These are phyloP conservation scores for Blastobotrys serpentis DNA, from an alignment of 1,139 yeast species.

Conservation along the genomic window DNA sequence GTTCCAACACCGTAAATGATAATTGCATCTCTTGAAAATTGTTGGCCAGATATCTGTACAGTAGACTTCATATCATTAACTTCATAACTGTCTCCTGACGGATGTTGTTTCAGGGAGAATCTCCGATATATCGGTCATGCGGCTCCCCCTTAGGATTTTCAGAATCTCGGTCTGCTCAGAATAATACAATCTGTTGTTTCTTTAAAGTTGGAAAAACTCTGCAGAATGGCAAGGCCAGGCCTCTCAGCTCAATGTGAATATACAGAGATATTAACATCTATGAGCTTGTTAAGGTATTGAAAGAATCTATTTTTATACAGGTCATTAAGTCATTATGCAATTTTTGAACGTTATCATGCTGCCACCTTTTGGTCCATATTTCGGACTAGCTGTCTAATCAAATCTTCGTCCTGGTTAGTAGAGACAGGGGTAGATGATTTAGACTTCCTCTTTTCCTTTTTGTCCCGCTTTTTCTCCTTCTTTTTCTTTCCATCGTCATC, in stretches of 20 bases:
- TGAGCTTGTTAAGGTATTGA: too few species aligned
- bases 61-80: not conserved
- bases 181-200: too few species aligned
- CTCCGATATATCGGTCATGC: not conserved
- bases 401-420: conserved; percentile 17
- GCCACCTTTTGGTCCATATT: conserved; percentile 16
- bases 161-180: too few species aligned
- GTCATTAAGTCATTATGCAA: conserved; percentile 5
- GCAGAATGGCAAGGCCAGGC: too few species aligned
- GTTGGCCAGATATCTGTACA: conserved; percentile 21
- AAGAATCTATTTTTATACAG: conserved; percentile 1
- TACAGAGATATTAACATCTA: too few species aligned
- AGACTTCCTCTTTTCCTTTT: conserved; percentile 13
- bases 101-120: not conserved
- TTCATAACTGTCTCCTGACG: not conserved
- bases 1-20: conserved; percentile 23
- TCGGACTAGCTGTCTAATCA: conserved; percentile 19
- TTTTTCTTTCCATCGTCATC: conserved; percentile 21
- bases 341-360: conserved; percentile 10
- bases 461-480: conserved; percentile 19
- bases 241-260: too few species aligned
- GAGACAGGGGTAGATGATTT: conserved; percentile 5
- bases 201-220: too few species aligned
- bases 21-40: conserved; percentile 25
- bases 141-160: too few species aligned